Evolutionary conservation across 2,329 filamentous ascomycete species (phyloP).

Genomic region (Ophiostoma perfectum): DNA sequence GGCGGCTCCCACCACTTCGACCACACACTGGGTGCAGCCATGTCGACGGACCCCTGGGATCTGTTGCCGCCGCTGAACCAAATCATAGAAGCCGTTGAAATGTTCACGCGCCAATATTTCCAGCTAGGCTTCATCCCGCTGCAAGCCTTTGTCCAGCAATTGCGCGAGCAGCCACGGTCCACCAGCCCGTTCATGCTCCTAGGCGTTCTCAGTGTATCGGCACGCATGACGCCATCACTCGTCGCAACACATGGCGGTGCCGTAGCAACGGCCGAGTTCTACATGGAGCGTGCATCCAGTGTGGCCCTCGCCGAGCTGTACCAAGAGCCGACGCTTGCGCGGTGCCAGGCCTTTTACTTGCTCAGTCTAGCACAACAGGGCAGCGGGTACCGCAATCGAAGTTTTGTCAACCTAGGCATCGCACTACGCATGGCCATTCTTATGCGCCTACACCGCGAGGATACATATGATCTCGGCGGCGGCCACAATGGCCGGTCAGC

Average conservation of each 20-base stretch:
- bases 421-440: slow-evolving; percentile 51
- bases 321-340: slow-evolving; percentile 45
- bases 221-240: slow-evolving; percentile 48
- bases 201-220: slow-evolving; percentile 52
- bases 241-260: slow-evolving; percentile 46
- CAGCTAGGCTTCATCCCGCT: slow-evolving; percentile 56
- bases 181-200: slow-evolving; percentile 52
- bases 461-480: slow-evolving; percentile 42
- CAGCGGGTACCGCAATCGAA: slow-evolving; percentile 48
- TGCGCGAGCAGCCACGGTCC: slow-evolving; percentile 44
- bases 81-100: slow-evolving; percentile 48
- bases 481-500: slow-evolving; percentile 36
- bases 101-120: slow-evolving; percentile 52
- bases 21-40: background rate
- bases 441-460: slow-evolving; percentile 52
- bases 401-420: slow-evolving; percentile 54
- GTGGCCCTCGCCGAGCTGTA: slow-evolving; percentile 49
- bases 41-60: slow-evolving; percentile 43
- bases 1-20: background rate
- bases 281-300: slow-evolving; percentile 46
- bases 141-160: slow-evolving; percentile 43
- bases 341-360: slow-evolving; percentile 55
- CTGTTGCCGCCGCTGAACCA: slow-evolving; percentile 45
- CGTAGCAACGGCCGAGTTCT: slow-evolving; percentile 48
- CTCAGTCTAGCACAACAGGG: slow-evolving; percentile 56